Evolutionary conservation across 2,329 filamentous ascomycete genomes (phyloP), one percentile per base, ranked within the genome.

Genomic region (Colletotrichum agaves): DNA sequence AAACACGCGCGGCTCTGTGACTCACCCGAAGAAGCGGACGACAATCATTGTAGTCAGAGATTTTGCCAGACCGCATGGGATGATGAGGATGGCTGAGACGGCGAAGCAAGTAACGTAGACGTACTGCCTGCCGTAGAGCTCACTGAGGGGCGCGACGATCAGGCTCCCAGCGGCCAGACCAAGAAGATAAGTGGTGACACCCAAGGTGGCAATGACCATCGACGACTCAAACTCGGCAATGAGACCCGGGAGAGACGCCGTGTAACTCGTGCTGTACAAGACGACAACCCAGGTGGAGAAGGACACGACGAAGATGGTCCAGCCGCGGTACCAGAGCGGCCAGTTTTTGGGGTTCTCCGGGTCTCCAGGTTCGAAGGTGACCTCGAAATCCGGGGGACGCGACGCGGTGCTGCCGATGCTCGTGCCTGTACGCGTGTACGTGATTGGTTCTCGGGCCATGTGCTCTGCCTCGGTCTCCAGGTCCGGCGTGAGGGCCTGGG

Each of bases 211-310:
- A n/a, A 90, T 77, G 0, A 87, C 88, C 37, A 87, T 83, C 13
- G 81, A 75, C 17, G 88, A 82, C 41, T 84, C 79, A 72, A 93
- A 95, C 58, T 93, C 90, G 13, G 83, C 76, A 73, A 88, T 87
- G 77, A 97, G 87, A 0, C 91, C 90, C 0, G 87, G 85, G 37
- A 92, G 87, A 3, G 89, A 90, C 0, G 90, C 87, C 1, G 93
- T 93, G 75, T 96, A 97, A 58, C 88, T 90, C 0, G 93, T 96
- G 52, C 90, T 93, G 75, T 94, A 93, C 50, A 93, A 75, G 15
- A 93, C 90, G n/a, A 83, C 76, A 19, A 82, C 77, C 83, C 83
- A 84, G 1, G 81, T 81, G 5, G 80, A 79, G 63, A 79, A 83
- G 37, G 82, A 83, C 55, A 85, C 78, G 68, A 74, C 83, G 78